A percentile compares a stretch with the other conserved stretches of the same genome.
Evolutionary conservation across 805 yeast genomes (phyloP).

Genomic region (Candida adriatica): DNA sequence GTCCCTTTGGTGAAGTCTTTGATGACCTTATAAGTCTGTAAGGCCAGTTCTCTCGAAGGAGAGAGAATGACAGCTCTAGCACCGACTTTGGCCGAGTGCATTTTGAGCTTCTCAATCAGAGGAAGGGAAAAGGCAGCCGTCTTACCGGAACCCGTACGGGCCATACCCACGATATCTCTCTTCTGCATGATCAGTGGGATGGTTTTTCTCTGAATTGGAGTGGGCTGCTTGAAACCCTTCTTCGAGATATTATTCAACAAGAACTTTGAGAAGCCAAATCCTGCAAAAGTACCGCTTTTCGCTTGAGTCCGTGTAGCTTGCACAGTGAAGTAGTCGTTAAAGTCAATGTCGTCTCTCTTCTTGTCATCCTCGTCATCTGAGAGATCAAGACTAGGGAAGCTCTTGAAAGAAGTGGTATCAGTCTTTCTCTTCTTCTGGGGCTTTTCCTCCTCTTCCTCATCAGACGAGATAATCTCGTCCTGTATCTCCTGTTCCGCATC

Average conservation of each 20-base stretch:
- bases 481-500: slow-evolving; percentile 33
- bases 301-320: slow-evolving; percentile 47
- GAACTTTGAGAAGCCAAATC: slow-evolving; percentile 79
- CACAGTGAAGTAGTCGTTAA: slow-evolving; percentile 37
- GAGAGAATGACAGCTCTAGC: slow-evolving; percentile 83
- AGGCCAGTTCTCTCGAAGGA: slow-evolving; percentile 94
- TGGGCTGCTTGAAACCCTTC: slow-evolving; percentile 91
- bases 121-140: slow-evolving; percentile 96
- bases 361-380: slow-evolving; percentile 41
- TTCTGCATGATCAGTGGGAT: slow-evolving; percentile 83
- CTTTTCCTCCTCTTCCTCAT: slow-evolving; percentile 37
- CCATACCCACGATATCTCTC: slow-evolving; percentile 98
- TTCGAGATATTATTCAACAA: slow-evolving; percentile 62
- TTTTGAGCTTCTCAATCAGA: slow-evolving; percentile 73
- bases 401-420: slow-evolving; percentile 2
- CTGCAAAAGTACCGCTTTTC: slow-evolving; percentile 77
- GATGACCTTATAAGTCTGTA: slow-evolving; percentile 84
- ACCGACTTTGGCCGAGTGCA: slow-evolving; percentile 83
- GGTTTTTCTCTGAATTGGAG: slow-evolving; percentile 96
- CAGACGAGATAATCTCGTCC: slow-evolving; percentile 46
- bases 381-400: slow-evolving; percentile 46
- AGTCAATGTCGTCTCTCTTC: slow-evolving; percentile 38
- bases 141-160: slow-evolving; percentile 98
- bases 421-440: slow-evolving; percentile 23
- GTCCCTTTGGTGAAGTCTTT: slow-evolving; percentile 84